Percentiles rank a stretch among this genome's conserved stretches.
phyloP scores from a whole-genome alignment of 2,329 filamentous ascomycete species.

The Zymoseptoria ardabiliae region DNA sequence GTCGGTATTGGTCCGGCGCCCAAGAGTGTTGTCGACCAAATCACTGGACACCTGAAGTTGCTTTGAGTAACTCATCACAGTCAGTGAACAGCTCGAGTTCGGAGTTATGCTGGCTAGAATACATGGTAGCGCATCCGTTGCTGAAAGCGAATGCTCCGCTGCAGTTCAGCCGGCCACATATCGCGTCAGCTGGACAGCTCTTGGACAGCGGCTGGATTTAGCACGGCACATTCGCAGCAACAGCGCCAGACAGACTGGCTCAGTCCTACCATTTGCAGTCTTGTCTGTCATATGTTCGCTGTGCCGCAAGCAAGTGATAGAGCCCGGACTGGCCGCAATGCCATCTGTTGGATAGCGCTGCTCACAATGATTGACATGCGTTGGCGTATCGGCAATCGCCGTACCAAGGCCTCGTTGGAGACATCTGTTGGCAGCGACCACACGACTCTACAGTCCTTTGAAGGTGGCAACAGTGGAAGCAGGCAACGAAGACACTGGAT shows the following conservation, averaged over 20 bases:
- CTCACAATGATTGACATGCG: neutral
- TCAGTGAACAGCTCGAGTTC: neutral
- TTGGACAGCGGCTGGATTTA: neutral
- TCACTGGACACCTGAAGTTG: constrained; percentile 79
- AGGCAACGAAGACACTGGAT: neutral
- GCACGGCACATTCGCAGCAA: neutral
- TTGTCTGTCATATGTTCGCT: neutral
- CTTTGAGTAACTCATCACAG: constrained; percentile 46
- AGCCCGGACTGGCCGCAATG: neutral
- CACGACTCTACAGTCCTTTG: neutral
- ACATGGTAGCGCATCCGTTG: neutral
- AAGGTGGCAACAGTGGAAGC: too few relatives aligned
- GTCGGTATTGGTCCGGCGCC: constrained; percentile 69
- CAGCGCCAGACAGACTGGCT: neutral
- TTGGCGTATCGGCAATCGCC: neutral
- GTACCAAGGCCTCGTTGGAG: neutral
- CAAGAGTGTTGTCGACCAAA: constrained; percentile 75
- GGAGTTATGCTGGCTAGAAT: neutral
- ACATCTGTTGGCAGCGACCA: neutral
- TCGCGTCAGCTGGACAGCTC: neutral
- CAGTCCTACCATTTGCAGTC: neutral
- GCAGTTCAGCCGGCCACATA: neutral
- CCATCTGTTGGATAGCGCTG: neutral
- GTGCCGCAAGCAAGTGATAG: neutral
- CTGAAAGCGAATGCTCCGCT: neutral